Base-by-base conservation (phyloP, 1,139 yeast species). In the Pichia cactophila region DNA sequence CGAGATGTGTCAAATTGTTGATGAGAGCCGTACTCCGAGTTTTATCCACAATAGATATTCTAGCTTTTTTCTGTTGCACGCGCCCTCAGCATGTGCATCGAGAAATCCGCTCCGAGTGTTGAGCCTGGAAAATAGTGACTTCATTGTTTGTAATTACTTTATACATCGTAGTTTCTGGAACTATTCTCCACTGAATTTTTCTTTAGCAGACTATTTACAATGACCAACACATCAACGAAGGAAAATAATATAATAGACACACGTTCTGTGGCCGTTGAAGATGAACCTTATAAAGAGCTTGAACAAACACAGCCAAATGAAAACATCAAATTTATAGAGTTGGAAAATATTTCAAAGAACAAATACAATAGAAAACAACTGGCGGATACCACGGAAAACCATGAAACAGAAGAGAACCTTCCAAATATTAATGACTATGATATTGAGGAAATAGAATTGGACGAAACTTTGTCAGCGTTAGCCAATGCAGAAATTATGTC, bases 401-500 rank as follows among this genome's bases (percentile, higher is more conserved):
- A 11, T 31, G 35, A 12, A 14, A 12, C 6, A 10, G 35, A 10
- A 31, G 35, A 12, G 12, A 31, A 5, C 14, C 35, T 10, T 14
- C n/a, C n/a, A 14, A 14, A 35, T 8, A 35, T 35, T 17, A 17
- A 17, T 17, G 23, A 35, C 23, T 38, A 23, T 16, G 29, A 37
- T 23, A 14, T 50, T 14, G 40, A 33, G n/a, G 26, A 56, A 51
- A 20, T 46, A 49, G 23, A 46, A 42, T 28, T 53, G 55, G 43
- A 48, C 44, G 16, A 47, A 43, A 16, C 48, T 51, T 5, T 48
- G 45, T 16, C 46, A 1, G 48, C 20, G 12, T 20, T 48, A 20
- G 45, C 35, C 14, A 51, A 51, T 16, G 41, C 42, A 3, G 47
- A 44, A 33, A 16, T 42, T 14, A 20, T 61, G n/a, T 50, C 63